Evolutionary conservation across 2,329 filamentous ascomycete genomes (phyloP).

Genomic region (Calonectria hawksworthii): DNA sequence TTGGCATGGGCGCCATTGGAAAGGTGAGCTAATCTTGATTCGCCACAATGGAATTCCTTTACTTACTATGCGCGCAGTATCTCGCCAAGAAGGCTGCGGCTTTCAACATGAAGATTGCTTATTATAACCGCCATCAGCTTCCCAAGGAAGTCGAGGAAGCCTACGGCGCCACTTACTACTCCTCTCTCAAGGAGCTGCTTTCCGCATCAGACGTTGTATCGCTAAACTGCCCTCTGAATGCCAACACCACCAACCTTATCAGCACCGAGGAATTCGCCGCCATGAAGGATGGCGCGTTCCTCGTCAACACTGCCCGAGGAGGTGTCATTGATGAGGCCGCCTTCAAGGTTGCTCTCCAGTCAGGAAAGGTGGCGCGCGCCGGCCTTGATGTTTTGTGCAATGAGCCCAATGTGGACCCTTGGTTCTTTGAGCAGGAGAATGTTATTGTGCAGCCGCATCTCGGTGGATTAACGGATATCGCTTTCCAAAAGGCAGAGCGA

Average conservation of each 20-base stretch:
- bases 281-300: slow-evolving; percentile 60
- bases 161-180: slow-evolving; percentile 52
- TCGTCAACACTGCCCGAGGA: slow-evolving; percentile 65
- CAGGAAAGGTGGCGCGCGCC: slow-evolving; percentile 58
- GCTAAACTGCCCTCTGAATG: slow-evolving; percentile 54
- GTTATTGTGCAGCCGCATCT: slow-evolving; percentile 59
- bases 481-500: slow-evolving; percentile 55
- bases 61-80: slow-evolving; percentile 44
- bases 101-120: slow-evolving; percentile 57
- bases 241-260: slow-evolving; percentile 55
- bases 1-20: slow-evolving; percentile 61
- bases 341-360: slow-evolving; percentile 58
- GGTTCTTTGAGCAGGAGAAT: slow-evolving; percentile 37
- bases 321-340: slow-evolving; percentile 62
- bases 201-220: slow-evolving; percentile 55
- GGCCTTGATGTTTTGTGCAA: slow-evolving; percentile 61
- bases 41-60: background rate
- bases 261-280: slow-evolving; percentile 53
- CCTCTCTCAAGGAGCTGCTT: slow-evolving; percentile 55
- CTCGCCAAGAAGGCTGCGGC: slow-evolving; percentile 53
- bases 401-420: slow-evolving; percentile 52
- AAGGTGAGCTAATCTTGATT: slow-evolving; percentile 23
- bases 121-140: slow-evolving; percentile 55
- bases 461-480: slow-evolving; percentile 58
- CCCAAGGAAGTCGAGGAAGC: slow-evolving; percentile 48